Evolutionary conservation across 106 monocot species (phyloP).

Genomic region (Cymbidium sinense): DNA sequence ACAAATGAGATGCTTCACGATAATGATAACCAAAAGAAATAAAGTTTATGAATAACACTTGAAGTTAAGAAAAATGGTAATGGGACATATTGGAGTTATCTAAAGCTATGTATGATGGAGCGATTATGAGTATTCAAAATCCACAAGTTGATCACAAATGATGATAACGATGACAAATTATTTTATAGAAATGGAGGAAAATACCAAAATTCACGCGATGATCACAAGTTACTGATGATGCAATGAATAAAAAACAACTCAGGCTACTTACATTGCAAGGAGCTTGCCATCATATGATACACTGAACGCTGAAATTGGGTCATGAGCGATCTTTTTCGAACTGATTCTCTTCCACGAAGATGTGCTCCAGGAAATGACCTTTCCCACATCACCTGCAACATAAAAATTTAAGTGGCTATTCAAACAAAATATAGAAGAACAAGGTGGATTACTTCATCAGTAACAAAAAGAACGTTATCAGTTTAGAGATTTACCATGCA

Average conservation of each 20-base stretch:
- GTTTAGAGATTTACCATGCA: constrained; percentile 44
- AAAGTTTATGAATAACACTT: no score
- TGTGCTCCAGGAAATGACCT: constrained; percentile 61
- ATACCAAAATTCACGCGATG: background rate
- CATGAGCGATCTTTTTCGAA: constrained; percentile 47
- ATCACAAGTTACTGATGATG: background rate
- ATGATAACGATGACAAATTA: no score
- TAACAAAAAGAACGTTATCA: background rate
- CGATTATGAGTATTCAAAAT: no score
- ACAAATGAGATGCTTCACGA: no score
- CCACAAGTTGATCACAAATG: no score
- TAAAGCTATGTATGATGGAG: no score
- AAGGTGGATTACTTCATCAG: background rate
- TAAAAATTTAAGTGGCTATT: background rate
- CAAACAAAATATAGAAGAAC: background rate
- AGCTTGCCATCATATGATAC: constrained; percentile 45
- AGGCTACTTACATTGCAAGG: constrained; percentile 48
- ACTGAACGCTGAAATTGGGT: constrained; percentile 67
- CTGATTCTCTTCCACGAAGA: constrained; percentile 60
- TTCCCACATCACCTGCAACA: constrained; percentile 54
- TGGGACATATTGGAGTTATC: no score
- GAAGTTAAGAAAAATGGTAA: no score
- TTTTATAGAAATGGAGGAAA: background rate
- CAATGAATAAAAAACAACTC: background rate
- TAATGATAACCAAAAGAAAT: no score